These are phyloP conservation scores for Schrenkiella parvula DNA, from an alignment of 345 rosid species.

Conservation along the genomic window DNA sequence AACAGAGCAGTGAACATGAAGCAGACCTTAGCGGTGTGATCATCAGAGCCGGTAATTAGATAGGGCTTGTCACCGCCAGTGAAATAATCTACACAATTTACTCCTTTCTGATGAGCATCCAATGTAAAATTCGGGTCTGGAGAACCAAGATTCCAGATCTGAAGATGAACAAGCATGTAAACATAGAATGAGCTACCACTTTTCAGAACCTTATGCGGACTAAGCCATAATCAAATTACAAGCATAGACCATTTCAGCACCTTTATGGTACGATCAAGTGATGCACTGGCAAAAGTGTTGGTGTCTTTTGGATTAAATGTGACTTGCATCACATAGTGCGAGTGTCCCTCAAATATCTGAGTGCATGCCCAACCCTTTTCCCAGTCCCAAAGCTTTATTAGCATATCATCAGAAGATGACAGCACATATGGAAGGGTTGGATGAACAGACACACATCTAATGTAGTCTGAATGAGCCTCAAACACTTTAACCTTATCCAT, in stretches of 20 bases:
- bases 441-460: conserved; percentile 88
- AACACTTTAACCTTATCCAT: conserved; percentile 88
- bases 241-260: conserved; percentile 29
- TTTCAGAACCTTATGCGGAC: background rate
- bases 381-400: conserved; percentile 99
- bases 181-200: conserved; percentile 1
- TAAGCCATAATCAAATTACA: conserved; percentile 10
- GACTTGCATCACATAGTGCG: conserved; percentile 99
- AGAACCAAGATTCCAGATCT: conserved; percentile 98
- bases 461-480: conserved; percentile 95
- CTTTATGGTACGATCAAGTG: conserved; percentile 93
- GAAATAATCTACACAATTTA: conserved; percentile 87
- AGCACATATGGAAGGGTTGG: conserved; percentile 86
- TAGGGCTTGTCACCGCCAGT: conserved; percentile 96
- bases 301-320: conserved; percentile 88
- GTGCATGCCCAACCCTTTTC: conserved; percentile 94
- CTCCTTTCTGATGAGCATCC: conserved; percentile 95
- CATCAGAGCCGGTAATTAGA: conserved; percentile 90
- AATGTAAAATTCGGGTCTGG: conserved; percentile 88
- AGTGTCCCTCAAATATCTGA: conserved; percentile 93
- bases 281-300: conserved; percentile 94
- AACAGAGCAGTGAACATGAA: conserved; percentile 3
- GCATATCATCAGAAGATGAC: conserved; percentile 98
- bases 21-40: conserved; percentile 88
- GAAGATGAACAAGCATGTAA: conserved; percentile 23